Conservation (phyloP, 768 basidiomycete species). For the Rossbeevera mucosa region DNA sequence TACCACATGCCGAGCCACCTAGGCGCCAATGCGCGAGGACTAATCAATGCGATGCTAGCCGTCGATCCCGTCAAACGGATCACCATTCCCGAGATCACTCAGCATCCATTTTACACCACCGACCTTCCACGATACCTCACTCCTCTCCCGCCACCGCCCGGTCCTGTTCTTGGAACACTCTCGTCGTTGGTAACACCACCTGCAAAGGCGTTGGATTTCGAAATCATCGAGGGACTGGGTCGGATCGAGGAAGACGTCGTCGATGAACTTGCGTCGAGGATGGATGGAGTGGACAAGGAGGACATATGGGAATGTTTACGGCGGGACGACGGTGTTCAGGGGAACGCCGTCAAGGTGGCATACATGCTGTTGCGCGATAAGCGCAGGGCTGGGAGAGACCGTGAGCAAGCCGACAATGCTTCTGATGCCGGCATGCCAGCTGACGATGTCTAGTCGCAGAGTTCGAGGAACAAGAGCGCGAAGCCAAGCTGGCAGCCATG, state of each 20-base stretch:
- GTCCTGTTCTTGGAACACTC: conserved; percentile 71
- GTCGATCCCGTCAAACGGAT: conserved; percentile 95
- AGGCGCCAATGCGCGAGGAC: conserved; percentile 66
- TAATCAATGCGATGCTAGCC: conserved; percentile 86
- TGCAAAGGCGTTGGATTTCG: conserved; percentile 65
- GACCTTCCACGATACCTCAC: conserved; percentile 85
- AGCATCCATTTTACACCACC: conserved; percentile 85
- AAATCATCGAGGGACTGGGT: conserved; percentile 88
- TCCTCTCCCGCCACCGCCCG: conserved; percentile 72
- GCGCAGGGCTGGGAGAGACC: conserved; percentile 72
- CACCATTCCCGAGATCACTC: conserved; percentile 86
- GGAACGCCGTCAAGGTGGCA: conserved; percentile 94
- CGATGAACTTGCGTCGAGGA: conserved; percentile 67
- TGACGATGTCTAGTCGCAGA: conserved; percentile 51
- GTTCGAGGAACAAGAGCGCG: conserved; percentile 82
- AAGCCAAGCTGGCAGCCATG: conserved; percentile 72
- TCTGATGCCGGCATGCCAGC: conserved; percentile 1
- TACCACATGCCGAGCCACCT: conserved; percentile 84
- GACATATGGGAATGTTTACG: conserved; percentile 86
- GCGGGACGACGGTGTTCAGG: conserved; percentile 76
- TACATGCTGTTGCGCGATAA: conserved; percentile 93
- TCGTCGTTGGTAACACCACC: conserved; percentile 62
- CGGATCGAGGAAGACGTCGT: conserved; percentile 90
- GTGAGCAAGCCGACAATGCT: conserved; percentile 45
- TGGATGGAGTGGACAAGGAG: conserved; percentile 72